These are phyloP conservation scores for Catunica adiposa DNA, from an alignment of 2,329 filamentous ascomycete genomes.

Conservation along the genomic window DNA sequence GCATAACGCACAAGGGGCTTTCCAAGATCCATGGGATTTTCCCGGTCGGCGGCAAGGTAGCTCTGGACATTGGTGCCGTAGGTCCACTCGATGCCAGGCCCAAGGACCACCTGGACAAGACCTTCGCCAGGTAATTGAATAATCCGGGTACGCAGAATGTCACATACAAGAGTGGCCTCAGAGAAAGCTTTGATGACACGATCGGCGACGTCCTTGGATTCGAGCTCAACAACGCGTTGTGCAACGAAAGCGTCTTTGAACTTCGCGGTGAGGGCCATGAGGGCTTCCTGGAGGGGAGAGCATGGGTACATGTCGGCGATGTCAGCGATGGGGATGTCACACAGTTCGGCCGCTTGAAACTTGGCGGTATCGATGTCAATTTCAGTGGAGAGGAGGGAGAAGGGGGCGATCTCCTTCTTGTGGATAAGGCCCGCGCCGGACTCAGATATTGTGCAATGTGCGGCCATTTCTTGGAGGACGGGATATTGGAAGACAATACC, in stretches of 20 bases:
- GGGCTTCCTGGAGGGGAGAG: constrained; percentile 36
- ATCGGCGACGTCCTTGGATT: constrained; percentile 21
- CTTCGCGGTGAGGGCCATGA: constrained; percentile 36
- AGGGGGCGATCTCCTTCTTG: constrained; percentile 21
- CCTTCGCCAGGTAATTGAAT: constrained; percentile 29
- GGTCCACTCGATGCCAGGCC: constrained; percentile 23
- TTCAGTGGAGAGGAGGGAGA: constrained; percentile 24
- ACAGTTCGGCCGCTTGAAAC: constrained; percentile 25
- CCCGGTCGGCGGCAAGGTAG: constrained; percentile 27
- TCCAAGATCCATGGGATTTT: constrained; percentile 28
- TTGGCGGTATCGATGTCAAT: constrained; percentile 22
- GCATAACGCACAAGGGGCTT: constrained; percentile 31
- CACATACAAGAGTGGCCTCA: constrained; percentile 22
- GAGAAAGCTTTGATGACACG: constrained; percentile 28
- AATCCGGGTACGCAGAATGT: constrained; percentile 33
- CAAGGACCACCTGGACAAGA: constrained; percentile 31
- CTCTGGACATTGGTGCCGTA: constrained; percentile 22
- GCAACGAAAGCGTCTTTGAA: constrained; percentile 36
- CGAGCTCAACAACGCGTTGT: constrained; percentile 29
- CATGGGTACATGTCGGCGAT: constrained; percentile 39
- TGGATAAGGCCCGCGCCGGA: constrained; percentile 16
- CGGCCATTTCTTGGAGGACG: constrained; percentile 28
- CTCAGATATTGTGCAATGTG: constrained; percentile 16
- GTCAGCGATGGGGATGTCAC: constrained; percentile 20
- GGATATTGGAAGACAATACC: constrained; percentile 30